Evolutionary conservation across 2,329 filamentous ascomycete genomes (phyloP).

Genomic region (Cladosporium velox): DNA sequence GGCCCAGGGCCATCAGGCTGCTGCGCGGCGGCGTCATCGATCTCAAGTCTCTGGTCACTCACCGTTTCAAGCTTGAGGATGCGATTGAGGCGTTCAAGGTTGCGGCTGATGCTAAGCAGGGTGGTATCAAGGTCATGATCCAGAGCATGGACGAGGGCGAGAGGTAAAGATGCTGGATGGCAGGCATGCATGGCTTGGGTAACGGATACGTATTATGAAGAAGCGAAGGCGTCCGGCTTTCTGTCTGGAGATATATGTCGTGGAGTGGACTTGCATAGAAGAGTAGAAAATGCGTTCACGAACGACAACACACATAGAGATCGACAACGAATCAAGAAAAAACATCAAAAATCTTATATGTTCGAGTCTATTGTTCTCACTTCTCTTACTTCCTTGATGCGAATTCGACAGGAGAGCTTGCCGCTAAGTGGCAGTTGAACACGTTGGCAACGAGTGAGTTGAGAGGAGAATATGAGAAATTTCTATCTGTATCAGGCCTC

Average conservation of each 20-base stretch:
- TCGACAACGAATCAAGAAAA: not conserved
- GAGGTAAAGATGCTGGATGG: constrained; percentile 22
- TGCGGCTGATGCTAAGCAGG: constrained; percentile 82
- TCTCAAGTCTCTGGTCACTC: constrained; percentile 79
- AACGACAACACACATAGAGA: not conserved
- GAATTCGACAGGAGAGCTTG: no score
- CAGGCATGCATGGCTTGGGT: not conserved
- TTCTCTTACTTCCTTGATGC: no score
- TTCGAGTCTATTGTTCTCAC: no score
- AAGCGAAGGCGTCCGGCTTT: constrained; percentile 14
- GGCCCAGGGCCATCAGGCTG: constrained; percentile 88
- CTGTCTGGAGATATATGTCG: not conserved
- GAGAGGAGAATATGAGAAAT: no score
- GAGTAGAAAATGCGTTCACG: not conserved
- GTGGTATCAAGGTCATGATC: constrained; percentile 97
- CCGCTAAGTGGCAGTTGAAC: no score
- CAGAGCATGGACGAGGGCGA: constrained; percentile 60
- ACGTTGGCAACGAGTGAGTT: no score
- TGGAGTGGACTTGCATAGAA: not conserved
- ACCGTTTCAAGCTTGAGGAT: constrained; percentile 82
- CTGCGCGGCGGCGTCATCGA: constrained; percentile 83
- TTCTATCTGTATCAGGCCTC: no score
- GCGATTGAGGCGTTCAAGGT: constrained; percentile 88
- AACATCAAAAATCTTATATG: not conserved
- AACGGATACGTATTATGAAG: not conserved